A percentile compares a stretch with the other conserved stretches of the same genome.
phyloP scores from a whole-genome alignment of 2,329 filamentous ascomycete genomes.

The Nigrograna mackinnonii region DNA sequence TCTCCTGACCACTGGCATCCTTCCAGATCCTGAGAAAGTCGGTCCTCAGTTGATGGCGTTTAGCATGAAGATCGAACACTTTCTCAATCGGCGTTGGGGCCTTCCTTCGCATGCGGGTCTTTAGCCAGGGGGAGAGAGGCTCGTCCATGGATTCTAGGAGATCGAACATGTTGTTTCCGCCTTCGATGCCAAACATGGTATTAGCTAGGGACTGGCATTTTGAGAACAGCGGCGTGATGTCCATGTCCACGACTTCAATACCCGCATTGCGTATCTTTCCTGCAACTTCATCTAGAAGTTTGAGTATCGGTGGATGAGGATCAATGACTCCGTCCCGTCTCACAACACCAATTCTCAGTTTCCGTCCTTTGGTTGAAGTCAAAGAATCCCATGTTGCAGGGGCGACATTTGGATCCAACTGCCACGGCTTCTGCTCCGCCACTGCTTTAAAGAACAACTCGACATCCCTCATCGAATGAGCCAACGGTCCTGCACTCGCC shows the following conservation, averaged over 20 bases:
- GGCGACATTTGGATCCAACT: slow-evolving; percentile 48
- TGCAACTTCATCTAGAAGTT: slow-evolving; percentile 51
- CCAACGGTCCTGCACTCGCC: slow-evolving; percentile 51
- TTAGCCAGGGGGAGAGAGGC: slow-evolving; percentile 64
- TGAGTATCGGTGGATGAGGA: slow-evolving; percentile 55
- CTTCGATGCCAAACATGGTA: slow-evolving; percentile 62
- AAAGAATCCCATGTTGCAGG: slow-evolving; percentile 43
- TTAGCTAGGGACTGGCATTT: slow-evolving; percentile 62
- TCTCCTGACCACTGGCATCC: slow-evolving; percentile 40
- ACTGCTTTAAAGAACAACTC: slow-evolving; percentile 59
- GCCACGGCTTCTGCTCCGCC: slow-evolving; percentile 56
- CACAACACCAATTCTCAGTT: slow-evolving; percentile 53
- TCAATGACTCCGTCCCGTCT: slow-evolving; percentile 54
- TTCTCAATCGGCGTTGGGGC: slow-evolving; percentile 52
- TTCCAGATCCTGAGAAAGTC: slow-evolving; percentile 63
- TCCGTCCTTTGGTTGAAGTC: slow-evolving; percentile 18
- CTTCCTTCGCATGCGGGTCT: slow-evolving; percentile 53
- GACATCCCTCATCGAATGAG: slow-evolving; percentile 53
- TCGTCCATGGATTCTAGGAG: slow-evolving; percentile 59
- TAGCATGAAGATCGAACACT: slow-evolving; percentile 57
- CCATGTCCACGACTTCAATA: slow-evolving; percentile 63
- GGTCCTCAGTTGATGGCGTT: slow-evolving; percentile 56
- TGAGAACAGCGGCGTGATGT: slow-evolving; percentile 55
- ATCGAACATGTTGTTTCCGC: slow-evolving; percentile 59
- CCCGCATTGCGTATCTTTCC: slow-evolving; percentile 36